Evolutionary conservation across 805 yeast genomes (phyloP).

Genomic region (Pichia heedii): DNA sequence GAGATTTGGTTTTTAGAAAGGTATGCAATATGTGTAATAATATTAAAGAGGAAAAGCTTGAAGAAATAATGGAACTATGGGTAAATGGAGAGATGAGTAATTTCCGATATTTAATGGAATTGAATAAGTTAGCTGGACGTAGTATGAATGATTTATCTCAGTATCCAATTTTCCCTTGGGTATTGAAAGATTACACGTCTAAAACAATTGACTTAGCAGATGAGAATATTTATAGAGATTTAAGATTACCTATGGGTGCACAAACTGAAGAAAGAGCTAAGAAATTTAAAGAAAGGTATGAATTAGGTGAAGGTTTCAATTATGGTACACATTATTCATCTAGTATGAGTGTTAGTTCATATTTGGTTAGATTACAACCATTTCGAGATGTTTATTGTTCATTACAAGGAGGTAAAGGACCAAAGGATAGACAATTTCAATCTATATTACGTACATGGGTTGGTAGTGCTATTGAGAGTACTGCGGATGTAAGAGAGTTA

Average conservation of each 20-base stretch:
- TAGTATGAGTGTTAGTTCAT: constrained; percentile 87
- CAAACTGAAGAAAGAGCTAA: constrained; percentile 52
- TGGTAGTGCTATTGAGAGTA: constrained; percentile 69
- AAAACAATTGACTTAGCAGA: constrained; percentile 56
- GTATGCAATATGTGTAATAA: constrained; percentile 42
- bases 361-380: constrained; percentile 67
- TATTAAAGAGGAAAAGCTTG: constrained; percentile 46
- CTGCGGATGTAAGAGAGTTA: constrained; percentile 81
- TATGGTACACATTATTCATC: constrained; percentile 92
- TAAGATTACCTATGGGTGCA: constrained; percentile 89
- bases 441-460: constrained; percentile 73
- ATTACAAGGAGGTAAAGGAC: constrained; percentile 83
- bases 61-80: constrained; percentile 57
- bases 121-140: constrained; percentile 81
- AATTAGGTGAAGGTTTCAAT: constrained; percentile 73
- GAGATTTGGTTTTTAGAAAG: constrained; percentile 49
- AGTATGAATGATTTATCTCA: constrained; percentile 86
- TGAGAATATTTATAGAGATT: constrained; percentile 58
- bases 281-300: constrained; percentile 62
- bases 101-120: constrained; percentile 69
- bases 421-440: constrained; percentile 72
- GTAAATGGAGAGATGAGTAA: constrained; percentile 69
- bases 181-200: constrained; percentile 72
- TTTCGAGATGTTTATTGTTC: constrained; percentile 70
- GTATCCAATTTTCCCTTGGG: constrained; percentile 91